Evolutionary conservation across 192 early-diverging fungal genomes (phyloP).

Genomic region (Coemansia sp.): DNA sequence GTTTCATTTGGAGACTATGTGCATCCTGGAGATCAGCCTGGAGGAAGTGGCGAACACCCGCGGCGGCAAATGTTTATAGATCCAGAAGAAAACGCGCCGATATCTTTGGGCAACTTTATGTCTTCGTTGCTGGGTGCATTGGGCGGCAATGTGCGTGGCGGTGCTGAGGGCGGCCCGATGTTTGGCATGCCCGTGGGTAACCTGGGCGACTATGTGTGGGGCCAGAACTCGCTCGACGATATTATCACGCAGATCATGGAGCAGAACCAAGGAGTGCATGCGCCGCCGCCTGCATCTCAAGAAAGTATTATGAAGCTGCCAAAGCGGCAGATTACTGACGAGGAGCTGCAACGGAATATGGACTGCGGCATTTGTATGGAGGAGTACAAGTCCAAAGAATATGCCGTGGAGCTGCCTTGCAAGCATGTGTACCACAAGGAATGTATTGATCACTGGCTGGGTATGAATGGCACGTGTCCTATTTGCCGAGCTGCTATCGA

Average conservation of each 20-base stretch:
- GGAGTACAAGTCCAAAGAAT: conserved; percentile 72
- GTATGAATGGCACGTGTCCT: conserved; percentile 92
- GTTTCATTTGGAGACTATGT: conserved; percentile 42
- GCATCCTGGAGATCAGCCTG: neutral
- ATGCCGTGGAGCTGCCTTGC: conserved; percentile 75
- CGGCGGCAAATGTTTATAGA: conserved; percentile 49
- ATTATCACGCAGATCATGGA: conserved; percentile 89
- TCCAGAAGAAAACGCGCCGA: conserved; percentile 48
- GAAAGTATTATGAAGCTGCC: conserved; percentile 72
- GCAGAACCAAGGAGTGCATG: conserved; percentile 59
- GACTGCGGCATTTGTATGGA: conserved; percentile 94
- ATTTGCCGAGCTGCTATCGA: conserved; percentile 70
- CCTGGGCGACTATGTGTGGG: conserved; percentile 86
- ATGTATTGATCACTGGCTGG: conserved; percentile 92
- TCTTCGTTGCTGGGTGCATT: conserved; percentile 48
- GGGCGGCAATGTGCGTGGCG: conserved; percentile 43
- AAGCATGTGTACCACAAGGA: conserved; percentile 86
- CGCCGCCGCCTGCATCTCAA: conserved; percentile 80
- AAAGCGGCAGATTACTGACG: conserved; percentile 52
- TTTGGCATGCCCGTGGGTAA: conserved; percentile 60
- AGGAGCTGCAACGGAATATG: conserved; percentile 64
- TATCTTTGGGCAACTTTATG: conserved; percentile 41
- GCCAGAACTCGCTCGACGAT: conserved; percentile 80
- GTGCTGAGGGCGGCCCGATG: conserved; percentile 27
- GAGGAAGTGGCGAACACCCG: conserved; percentile 20